Conservation (phyloP, 176 grass and related monocot species). For the Alloteropsis semialata region DNA sequence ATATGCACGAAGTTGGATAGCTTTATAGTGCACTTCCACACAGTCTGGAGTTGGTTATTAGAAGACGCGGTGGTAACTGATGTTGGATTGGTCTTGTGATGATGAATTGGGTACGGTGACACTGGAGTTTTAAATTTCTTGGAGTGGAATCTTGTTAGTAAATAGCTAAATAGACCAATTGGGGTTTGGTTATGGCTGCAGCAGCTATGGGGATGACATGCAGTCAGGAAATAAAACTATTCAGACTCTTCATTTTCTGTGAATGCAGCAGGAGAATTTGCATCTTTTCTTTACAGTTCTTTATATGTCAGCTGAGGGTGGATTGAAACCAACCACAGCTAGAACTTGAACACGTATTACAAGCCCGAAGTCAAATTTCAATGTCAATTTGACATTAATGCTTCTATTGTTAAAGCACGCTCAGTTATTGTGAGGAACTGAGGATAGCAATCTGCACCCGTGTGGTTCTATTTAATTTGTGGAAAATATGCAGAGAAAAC, state of each 20-base stretch:
- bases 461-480: not conserved
- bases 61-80: not conserved
- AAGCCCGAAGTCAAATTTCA: not conserved
- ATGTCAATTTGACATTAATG: not conserved
- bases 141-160: not conserved
- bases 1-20: too few species aligned
- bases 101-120: not conserved
- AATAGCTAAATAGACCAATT: not conserved
- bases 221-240: not conserved
- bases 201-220: not conserved
- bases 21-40: not conserved
- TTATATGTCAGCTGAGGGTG: not conserved
- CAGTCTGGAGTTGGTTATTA: not conserved
- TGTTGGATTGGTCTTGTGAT: not conserved
- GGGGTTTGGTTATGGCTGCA: not conserved
- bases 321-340: not conserved
- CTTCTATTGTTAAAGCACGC: not conserved
- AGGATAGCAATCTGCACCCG: not conserved
- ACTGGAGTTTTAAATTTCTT: not conserved
- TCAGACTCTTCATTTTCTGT: not conserved
- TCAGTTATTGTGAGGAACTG: too few species aligned
- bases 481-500: not conserved
- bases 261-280: not conserved
- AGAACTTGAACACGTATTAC: not conserved
- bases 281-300: not conserved